Evolutionary conservation across 2,329 filamentous ascomycete species (phyloP).

Genomic region (Sporothrix sp.): DNA sequence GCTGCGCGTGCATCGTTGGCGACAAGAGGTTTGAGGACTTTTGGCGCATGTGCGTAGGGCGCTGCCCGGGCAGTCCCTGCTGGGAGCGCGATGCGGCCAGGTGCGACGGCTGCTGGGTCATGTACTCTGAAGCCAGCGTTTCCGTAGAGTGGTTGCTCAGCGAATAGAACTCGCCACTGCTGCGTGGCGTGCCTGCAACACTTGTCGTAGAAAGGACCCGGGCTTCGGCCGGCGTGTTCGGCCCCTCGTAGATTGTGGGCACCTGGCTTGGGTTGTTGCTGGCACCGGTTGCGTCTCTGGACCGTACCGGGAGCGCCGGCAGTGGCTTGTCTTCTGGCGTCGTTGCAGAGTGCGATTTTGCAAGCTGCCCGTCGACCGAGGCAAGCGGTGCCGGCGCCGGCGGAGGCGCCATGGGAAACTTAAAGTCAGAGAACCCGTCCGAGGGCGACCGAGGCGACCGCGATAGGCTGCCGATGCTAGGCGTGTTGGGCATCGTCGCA

Average conservation of each 20-base stretch:
- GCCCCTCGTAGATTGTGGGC: conserved; percentile 41
- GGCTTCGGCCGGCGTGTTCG: conserved; percentile 39
- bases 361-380: not conserved
- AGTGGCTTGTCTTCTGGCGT: conserved; percentile 28
- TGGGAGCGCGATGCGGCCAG: conserved; percentile 36
- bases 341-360: conserved; percentile 20
- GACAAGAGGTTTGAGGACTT: conserved; percentile 22
- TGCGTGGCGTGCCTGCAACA: conserved; percentile 69
- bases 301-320: conserved; percentile 30
- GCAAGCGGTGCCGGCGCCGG: conserved; percentile 25
- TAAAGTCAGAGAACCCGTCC: conserved; percentile 44
- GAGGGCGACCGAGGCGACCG: conserved; percentile 33
- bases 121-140: conserved; percentile 83
- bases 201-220: conserved; percentile 71
- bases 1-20: conserved; percentile 8
- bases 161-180: conserved; percentile 90
- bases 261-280: conserved; percentile 20
- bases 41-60: conserved; percentile 37
- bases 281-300: conserved; percentile 28
- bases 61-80: not conserved
- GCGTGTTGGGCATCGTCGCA: conserved; percentile 38
- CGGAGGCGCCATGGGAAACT: conserved; percentile 37
- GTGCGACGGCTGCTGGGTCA: conserved; percentile 39
- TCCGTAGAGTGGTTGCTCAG: conserved; percentile 92
- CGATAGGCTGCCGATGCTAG: conserved; percentile 25